These are phyloP conservation scores for Dactylonectria macrodidyma DNA, from an alignment of 2,329 filamentous ascomycete genomes.

Conservation along the genomic window DNA sequence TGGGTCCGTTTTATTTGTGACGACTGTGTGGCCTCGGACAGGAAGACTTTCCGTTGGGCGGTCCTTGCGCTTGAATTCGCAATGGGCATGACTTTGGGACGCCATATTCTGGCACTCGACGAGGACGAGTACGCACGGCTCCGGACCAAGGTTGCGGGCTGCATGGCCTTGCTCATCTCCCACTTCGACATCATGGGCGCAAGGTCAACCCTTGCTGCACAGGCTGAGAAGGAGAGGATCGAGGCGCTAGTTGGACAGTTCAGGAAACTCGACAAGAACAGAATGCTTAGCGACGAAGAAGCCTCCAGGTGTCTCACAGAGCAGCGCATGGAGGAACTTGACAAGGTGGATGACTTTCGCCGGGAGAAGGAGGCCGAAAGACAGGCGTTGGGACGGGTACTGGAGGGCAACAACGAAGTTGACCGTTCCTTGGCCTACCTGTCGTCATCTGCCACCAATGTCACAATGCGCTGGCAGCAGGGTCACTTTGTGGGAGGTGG, in stretches of 20 bases:
- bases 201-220: conserved; percentile 90
- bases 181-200: conserved; percentile 99
- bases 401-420: conserved; percentile 96
- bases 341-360: conserved; percentile 82
- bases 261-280: conserved; percentile 83
- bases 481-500: conserved; percentile 98
- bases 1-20: conserved; percentile 99
- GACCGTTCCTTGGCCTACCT: conserved; percentile 95
- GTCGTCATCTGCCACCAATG: conserved; percentile 93
- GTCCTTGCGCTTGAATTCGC: conserved; percentile 96
- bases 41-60: conserved; percentile 97
- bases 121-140: conserved; percentile 89
- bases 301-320: conserved; percentile 81
- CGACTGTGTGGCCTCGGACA: conserved; percentile 93
- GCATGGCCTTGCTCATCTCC: conserved; percentile 97
- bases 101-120: conserved; percentile 91
- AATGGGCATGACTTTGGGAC: conserved; percentile 96
- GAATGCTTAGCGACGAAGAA: conserved; percentile 85
- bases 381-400: conserved; percentile 88
- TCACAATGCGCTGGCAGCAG: conserved; percentile 97
- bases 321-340: conserved; percentile 81
- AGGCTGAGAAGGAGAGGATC: conserved; percentile 90
- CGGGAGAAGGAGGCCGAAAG: conserved; percentile 87
- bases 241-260: conserved; percentile 85
- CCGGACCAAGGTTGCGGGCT: conserved; percentile 91